Evolutionary conservation across 768 basidiomycete genomes (phyloP), one percentile per base, ranked within the genome.

Genomic region (Crepidotus variabilis): DNA sequence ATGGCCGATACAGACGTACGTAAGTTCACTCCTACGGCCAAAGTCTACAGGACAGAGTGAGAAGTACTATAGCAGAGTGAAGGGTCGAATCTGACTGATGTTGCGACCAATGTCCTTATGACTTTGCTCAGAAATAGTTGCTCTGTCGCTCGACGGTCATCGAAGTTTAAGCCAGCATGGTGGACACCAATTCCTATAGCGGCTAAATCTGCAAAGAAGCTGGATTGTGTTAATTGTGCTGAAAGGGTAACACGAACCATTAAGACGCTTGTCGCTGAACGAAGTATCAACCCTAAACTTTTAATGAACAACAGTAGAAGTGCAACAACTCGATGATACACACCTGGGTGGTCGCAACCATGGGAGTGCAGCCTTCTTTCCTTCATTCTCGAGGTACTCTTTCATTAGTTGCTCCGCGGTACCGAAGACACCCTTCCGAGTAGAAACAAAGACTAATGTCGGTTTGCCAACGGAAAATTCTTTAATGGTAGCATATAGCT

Each of bases 11-110:
- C 28, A 14, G 49, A 74, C 86, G 60, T 65, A 92, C 92, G 97
- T 53, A 98, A 78, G 67, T 99, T 98, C 33, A 98, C 93, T 1
- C 97, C 96, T 36, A 98, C 94, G 0, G 97, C 95, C 22, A 99
- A 77, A 13, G 96, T 98, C 90, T 95, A 54, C 7, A 58, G 8
- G 20, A 48, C 35, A 50, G 35, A 2, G 23, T 65, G 16, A 62
- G 39, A n/a, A 3, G 28, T 8, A 50, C 33, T 46, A 45, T 34
- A 35, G 46, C 24, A 8, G 22, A 39, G 20, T 51, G 45, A 39
- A 22, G 6, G 47, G 16, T 16, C 28, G 35, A 24, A 5, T 70
- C 86, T 51, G 61, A 94, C 94, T 14, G 92, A 97, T 21, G 92
- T 98, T 7, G 89, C 85, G 21, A 94, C 78, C 2, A 98, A 73